Evolutionary conservation across 371 early-diverging fungal genomes (phyloP).

Genomic region (Haplosporangium sp.): DNA sequence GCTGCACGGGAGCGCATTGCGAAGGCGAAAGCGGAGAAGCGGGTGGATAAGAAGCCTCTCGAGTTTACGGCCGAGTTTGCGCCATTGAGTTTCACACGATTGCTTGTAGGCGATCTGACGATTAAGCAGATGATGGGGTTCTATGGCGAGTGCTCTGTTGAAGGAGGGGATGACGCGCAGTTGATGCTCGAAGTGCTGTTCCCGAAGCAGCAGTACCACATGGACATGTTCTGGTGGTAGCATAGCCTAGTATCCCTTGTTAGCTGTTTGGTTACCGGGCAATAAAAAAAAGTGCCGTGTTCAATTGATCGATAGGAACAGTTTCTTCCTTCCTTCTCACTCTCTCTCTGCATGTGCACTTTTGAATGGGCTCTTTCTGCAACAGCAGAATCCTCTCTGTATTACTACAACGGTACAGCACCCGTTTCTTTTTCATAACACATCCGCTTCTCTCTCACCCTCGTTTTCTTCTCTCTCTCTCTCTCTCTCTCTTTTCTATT

Average conservation of each 20-base stretch:
- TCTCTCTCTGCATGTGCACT: no score
- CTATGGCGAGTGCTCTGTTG: constrained; percentile 18
- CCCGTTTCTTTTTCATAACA: no score
- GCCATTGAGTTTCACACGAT: constrained; percentile 31
- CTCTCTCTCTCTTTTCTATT: background rate
- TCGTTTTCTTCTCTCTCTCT: no score
- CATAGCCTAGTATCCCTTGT: no score
- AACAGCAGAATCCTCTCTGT: no score
- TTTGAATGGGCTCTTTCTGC: no score
- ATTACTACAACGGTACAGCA: no score
- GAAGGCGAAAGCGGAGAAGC: constrained; percentile 16
- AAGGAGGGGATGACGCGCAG: constrained; percentile 19
- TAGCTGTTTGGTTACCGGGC: no score
- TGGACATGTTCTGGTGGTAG: constrained; percentile 39
- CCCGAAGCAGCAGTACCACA: constrained; percentile 32
- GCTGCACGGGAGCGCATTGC: constrained; percentile 25
- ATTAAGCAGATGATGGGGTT: constrained; percentile 23
- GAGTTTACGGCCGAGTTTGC: constrained; percentile 22
- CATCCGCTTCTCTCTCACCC: no score
- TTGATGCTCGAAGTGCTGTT: constrained; percentile 32
- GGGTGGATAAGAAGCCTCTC: constrained; percentile 15
- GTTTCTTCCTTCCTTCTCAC: no score
- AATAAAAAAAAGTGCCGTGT: no score
- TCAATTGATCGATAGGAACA: no score
- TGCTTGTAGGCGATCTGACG: constrained; percentile 31